Percentiles rank a stretch among this genome's conserved stretches.
phyloP scores from a whole-genome alignment of 768 basidiomycete species.

The Kwoniella bestiolae region DNA sequence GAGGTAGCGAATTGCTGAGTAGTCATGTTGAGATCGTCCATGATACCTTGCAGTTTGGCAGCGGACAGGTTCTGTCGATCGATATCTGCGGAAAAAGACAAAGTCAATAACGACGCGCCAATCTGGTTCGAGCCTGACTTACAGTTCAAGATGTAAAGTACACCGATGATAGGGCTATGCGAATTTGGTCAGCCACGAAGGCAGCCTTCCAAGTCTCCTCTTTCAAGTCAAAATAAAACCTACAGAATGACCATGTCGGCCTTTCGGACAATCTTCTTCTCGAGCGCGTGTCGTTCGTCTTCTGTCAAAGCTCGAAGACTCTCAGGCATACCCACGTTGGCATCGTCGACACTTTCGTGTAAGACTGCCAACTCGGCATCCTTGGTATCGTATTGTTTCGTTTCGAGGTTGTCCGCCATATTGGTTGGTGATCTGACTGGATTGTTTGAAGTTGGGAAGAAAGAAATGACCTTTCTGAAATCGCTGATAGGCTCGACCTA shows the following conservation, averaged over 20 bases:
- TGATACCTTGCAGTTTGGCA: constrained; percentile 49
- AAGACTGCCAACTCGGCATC: constrained; percentile 9
- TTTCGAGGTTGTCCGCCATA: neutral
- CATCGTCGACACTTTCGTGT: constrained; percentile 1
- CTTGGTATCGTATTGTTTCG: constrained; percentile 6
- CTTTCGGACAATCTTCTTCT: constrained; percentile 42
- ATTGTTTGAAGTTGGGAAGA: neutral
- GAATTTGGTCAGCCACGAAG: too few species aligned
- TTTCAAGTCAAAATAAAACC: neutral
- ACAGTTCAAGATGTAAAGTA: constrained; percentile 46
- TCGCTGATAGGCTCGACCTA: constrained; percentile 3
- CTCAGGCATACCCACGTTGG: constrained; percentile 22
- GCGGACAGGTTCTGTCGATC: constrained; percentile 48
- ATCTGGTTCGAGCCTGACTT: neutral
- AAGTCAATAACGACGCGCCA: neutral
- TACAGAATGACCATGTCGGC: constrained; percentile 42
- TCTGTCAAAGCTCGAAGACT: constrained; percentile 29
- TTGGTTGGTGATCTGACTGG: neutral
- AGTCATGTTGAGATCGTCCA: constrained; percentile 44
- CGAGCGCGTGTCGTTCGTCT: constrained; percentile 26
- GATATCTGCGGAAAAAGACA: constrained; percentile 23
- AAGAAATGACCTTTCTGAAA: neutral
- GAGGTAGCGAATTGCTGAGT: constrained; percentile 42
- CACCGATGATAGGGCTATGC: constrained; percentile 36
- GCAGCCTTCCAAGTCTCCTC: too few species aligned